Evolutionary conservation across 2,329 filamentous ascomycete species (phyloP).

Genomic region (Trichoderma sp.): DNA sequence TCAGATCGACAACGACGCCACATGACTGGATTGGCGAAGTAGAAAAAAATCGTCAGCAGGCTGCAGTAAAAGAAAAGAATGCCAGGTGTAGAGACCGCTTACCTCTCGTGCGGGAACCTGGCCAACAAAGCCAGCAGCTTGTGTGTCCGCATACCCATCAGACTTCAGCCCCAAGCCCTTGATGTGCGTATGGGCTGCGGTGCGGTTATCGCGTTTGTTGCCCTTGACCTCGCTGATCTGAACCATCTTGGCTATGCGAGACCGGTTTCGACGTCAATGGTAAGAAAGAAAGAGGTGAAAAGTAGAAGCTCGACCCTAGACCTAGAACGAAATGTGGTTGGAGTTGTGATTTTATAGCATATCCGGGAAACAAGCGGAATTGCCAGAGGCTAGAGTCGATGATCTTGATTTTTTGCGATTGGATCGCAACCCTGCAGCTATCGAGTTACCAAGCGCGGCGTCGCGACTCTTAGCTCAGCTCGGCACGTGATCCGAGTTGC

Average conservation of each 20-base stretch:
- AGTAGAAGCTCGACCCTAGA: background rate
- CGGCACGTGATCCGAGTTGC: constrained; percentile 31
- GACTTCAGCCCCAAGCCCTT: constrained; percentile 84
- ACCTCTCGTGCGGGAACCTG: constrained; percentile 88
- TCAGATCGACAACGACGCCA: constrained; percentile 93
- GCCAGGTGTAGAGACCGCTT: constrained; percentile 28
- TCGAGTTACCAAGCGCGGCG: constrained; percentile 30
- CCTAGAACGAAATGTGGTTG: background rate
- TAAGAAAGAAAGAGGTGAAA: background rate
- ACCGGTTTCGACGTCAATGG: background rate
- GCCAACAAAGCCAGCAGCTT: constrained; percentile 83
- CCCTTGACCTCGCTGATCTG: constrained; percentile 94
- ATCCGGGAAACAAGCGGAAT: background rate
- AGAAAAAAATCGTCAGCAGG: background rate
- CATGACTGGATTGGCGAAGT: constrained; percentile 64
- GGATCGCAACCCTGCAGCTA: constrained; percentile 32
- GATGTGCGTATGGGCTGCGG: constrained; percentile 96
- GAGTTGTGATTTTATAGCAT: constrained; percentile 1
- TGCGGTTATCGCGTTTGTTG: constrained; percentile 92
- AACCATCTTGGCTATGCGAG: constrained; percentile 62
- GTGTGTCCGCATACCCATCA: constrained; percentile 82
- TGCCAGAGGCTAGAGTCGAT: background rate
- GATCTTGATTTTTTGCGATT: constrained; percentile 39
- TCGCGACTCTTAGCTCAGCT: constrained; percentile 28
- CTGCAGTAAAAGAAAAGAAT: background rate